Evolutionary conservation across 257 asterid genomes (phyloP).

Genomic region (Solanum pennellii): DNA sequence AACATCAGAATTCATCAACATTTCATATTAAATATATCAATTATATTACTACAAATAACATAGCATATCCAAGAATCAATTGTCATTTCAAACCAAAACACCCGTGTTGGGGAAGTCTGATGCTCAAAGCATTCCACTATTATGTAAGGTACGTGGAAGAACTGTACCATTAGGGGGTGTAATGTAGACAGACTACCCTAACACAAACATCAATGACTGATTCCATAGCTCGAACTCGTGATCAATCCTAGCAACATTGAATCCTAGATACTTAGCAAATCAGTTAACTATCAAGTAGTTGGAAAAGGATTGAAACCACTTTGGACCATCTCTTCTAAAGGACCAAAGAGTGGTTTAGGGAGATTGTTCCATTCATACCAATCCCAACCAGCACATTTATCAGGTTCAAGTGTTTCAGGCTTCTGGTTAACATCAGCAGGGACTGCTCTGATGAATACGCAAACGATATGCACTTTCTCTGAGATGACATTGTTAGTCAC

Average conservation of each 20-base stretch:
- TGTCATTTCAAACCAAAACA: not conserved
- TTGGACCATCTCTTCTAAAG: constrained; percentile 30
- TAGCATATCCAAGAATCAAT: not conserved
- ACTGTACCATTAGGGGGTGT: not conserved
- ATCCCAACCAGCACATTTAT: constrained; percentile 73
- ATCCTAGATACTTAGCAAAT: not conserved
- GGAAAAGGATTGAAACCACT: constrained; percentile 42
- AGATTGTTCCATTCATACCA: constrained; percentile 66
- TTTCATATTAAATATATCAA: not conserved
- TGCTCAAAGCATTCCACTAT: not conserved
- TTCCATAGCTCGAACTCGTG: not conserved
- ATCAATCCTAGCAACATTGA: not conserved
- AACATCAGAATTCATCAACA: not conserved
- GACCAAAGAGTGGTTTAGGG: constrained; percentile 49
- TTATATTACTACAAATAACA: not conserved
- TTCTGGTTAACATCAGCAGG: constrained; percentile 21
- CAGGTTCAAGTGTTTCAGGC: constrained; percentile 54
- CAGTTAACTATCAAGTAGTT: not conserved
- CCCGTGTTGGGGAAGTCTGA: not conserved
- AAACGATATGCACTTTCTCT: constrained; percentile 24
- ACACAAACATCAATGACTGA: not conserved
- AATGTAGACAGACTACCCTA: not conserved
- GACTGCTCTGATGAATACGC: constrained; percentile 40
- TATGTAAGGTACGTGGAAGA: not conserved
- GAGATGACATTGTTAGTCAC: constrained; percentile 37